A percentile compares a stretch with the other conserved stretches of the same genome.
Evolutionary conservation across 2,329 filamentous ascomycete species (phyloP).

Genomic region (Fonsecaea pedrosoi): DNA sequence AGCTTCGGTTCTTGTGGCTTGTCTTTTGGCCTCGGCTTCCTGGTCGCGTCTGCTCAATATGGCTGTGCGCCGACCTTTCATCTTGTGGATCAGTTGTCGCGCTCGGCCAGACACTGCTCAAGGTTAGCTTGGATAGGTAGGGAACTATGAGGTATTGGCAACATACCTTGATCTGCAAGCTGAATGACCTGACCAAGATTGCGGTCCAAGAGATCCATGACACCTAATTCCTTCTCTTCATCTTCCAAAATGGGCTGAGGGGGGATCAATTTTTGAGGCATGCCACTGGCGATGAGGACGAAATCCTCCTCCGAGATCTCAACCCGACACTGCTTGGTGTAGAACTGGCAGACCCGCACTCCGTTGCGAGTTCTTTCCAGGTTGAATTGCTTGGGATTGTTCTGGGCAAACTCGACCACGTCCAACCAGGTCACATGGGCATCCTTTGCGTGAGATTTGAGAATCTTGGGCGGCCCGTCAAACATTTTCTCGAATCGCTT

Average conservation of each 20-base stretch:
- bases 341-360: conserved; percentile 77
- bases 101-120: conserved; percentile 69
- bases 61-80: conserved; percentile 76
- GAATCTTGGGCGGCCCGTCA: conserved; percentile 75
- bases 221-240: conserved; percentile 82
- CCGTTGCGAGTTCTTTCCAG: conserved; percentile 73
- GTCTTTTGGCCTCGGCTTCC: conserved; percentile 48
- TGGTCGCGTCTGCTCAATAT: conserved; percentile 69
- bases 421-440: conserved; percentile 80
- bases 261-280: conserved; percentile 80
- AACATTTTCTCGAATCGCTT: conserved; percentile 87
- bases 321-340: conserved; percentile 78
- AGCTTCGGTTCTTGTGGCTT: conserved; percentile 28
- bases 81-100: conserved; percentile 78
- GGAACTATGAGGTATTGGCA: neutral
- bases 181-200: conserved; percentile 78
- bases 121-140: conserved; percentile 18
- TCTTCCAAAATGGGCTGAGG: conserved; percentile 83
- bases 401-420: conserved; percentile 81
- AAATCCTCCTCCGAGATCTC: conserved; percentile 90
- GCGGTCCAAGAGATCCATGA: conserved; percentile 81
- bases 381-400: conserved; percentile 78
- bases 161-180: conserved; percentile 74
- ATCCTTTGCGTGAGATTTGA: conserved; percentile 67
- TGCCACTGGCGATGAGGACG: conserved; percentile 80